Conservation (phyloP, 2,329 filamentous ascomycete genomes). For the Thielaviopsis punctulata region DNA sequence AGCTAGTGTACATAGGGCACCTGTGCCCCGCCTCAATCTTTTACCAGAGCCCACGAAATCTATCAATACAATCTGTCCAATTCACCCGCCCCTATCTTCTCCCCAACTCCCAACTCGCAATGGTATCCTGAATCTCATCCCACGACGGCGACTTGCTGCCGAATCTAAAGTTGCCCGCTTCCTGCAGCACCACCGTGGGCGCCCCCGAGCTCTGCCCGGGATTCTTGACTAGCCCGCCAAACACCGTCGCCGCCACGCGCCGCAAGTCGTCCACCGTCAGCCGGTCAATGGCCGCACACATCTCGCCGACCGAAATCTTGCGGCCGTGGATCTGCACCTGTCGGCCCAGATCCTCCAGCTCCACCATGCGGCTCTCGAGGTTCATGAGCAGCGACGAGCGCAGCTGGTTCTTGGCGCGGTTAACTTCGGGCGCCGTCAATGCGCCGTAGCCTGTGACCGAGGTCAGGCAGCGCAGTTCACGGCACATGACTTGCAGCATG, state of each 20-base stretch:
- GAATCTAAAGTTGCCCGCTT: slow-evolving; percentile 49
- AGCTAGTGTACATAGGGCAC: slow-evolving; percentile 10
- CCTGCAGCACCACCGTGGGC: slow-evolving; percentile 87
- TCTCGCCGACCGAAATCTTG: slow-evolving; percentile 81
- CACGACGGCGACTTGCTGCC: slow-evolving; percentile 46
- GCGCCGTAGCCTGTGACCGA: slow-evolving; percentile 57
- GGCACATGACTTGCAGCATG: slow-evolving; percentile 93
- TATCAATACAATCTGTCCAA: slow-evolving; percentile 7
- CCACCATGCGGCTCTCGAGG: slow-evolving; percentile 90
- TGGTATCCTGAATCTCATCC: slow-evolving; percentile 78
- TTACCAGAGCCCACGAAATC: neutral
- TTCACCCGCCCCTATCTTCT: neutral
- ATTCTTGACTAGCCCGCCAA: slow-evolving; percentile 63
- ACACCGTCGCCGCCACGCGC: slow-evolving; percentile 61
- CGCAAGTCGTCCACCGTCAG: slow-evolving; percentile 68
- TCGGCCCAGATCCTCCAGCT: slow-evolving; percentile 84
- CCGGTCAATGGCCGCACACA: slow-evolving; percentile 74
- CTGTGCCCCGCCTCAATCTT: neutral
- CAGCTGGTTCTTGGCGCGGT: slow-evolving; percentile 91
- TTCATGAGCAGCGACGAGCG: slow-evolving; percentile 88
- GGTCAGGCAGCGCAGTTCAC: slow-evolving; percentile 65
- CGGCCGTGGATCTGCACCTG: slow-evolving; percentile 94
- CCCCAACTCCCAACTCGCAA: slow-evolving; percentile 60
- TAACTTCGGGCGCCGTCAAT: slow-evolving; percentile 61
- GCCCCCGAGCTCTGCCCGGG: slow-evolving; percentile 62